A percentile compares a stretch with the other conserved stretches of the same genome.
Evolutionary conservation across 306 rosid species (phyloP).

Genomic region (Trifolium subterraneum): DNA sequence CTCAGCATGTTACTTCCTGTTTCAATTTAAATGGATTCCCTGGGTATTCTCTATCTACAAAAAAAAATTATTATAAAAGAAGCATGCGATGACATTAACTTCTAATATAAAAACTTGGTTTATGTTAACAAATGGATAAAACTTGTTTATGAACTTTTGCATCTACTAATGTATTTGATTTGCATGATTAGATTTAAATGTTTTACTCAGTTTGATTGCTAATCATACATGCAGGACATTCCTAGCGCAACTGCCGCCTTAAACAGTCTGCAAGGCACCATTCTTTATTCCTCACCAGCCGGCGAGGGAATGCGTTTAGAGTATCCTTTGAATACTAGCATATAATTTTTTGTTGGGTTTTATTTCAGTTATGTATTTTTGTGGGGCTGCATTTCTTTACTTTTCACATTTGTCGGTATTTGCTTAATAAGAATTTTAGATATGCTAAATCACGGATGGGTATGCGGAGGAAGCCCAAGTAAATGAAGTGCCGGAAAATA

Average conservation of each 20-base stretch:
- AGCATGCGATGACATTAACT: constrained; percentile 26
- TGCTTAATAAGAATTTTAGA: constrained; percentile 70
- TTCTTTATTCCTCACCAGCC: constrained; percentile 72
- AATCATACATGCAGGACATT: constrained; percentile 62
- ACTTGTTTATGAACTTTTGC: too few species aligned
- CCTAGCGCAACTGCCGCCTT: constrained; percentile 71
- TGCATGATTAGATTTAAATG: constrained; percentile 14
- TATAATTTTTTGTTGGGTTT: not conserved
- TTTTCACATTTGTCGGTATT: constrained; percentile 29
- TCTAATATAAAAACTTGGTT: constrained; percentile 12
- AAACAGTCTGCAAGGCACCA: constrained; percentile 79
- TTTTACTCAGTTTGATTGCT: constrained; percentile 18
- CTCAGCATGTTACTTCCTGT: constrained; percentile 31
- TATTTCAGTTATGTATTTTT: not conserved
- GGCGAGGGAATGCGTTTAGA: constrained; percentile 93
- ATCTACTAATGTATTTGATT: not conserved
- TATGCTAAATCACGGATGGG: constrained; percentile 96
- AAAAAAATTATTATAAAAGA: too few species aligned
- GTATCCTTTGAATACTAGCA: constrained; percentile 66
- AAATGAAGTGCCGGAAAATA: constrained; percentile 20
- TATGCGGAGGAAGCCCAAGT: constrained; percentile 81
- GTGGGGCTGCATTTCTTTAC: not conserved
- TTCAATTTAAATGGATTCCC: constrained; percentile 24
- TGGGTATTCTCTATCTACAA: not conserved
- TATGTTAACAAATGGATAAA: not conserved